Evolutionary conservation across 208 protist species (phyloP), one percentile per base, ranked within the genome.

Genomic region (Tritrichomonas musculus): DNA sequence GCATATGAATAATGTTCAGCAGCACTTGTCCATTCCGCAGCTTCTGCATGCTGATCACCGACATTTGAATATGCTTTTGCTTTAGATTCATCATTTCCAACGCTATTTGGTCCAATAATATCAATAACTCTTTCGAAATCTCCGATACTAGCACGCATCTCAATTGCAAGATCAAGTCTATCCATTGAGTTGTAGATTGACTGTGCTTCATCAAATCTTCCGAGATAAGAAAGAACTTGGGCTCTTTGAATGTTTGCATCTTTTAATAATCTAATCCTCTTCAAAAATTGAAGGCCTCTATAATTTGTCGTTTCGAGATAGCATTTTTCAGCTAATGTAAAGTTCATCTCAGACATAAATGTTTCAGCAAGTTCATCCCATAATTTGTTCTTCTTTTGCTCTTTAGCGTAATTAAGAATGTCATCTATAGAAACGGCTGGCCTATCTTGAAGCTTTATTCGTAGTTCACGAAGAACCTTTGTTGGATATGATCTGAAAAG

Each of bases 161-260:
- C 73, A 9, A 84, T 53, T 8, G 73, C 36, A 14, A 84, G 22
- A 53, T 84, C 73, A 44, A 53, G 36, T 33, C 73, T 9, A 53
- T 84, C 73, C 73, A 84, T 84, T 33, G 41, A 53, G 9, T 25
- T 30, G 96, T 98, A 99, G 22, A 98, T 96, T 65, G 96, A 94
- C 95, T 99, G 97, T 14, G 98, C 98, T 95, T 98, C 97, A 80
- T 99, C 98, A 94, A 99, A 98, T 88, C 96, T 95, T 73, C 96
- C 93, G 95, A 98, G 98, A 95, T 98, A 98, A 27, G 97, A 96
- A 93, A 97, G 95, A n/a, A 99, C 96, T 95, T 99, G 98, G 1
- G 98, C 98, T 39, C 96, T 84, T 95, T 99, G 98, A 96, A 98
- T 98, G 93, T 95, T 95, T 75, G 95, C 94, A 95, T 98, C 97